These are phyloP conservation scores for Backusella tuberculispora DNA, from an alignment of 192 early-diverging fungal genomes.

Conservation along the genomic window DNA sequence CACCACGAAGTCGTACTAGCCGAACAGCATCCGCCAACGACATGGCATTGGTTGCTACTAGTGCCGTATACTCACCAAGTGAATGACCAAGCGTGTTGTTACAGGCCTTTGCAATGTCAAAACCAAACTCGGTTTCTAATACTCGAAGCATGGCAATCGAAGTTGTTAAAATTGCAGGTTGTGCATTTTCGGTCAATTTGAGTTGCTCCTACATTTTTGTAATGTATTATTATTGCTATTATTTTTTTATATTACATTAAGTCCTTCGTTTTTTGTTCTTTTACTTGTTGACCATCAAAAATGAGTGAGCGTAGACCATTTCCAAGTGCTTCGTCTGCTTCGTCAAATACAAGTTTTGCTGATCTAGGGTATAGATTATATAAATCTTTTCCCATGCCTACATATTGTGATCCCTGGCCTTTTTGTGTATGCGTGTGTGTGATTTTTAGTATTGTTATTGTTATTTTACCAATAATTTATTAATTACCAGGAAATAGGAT, in stretches of 20 bases:
- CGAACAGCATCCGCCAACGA: slow-evolving; percentile 81
- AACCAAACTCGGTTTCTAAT: slow-evolving; percentile 82
- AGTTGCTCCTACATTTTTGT: slow-evolving; percentile 40
- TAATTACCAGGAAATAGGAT: slow-evolving; percentile 39
- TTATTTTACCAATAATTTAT: background rate
- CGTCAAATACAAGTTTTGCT: slow-evolving; percentile 84
- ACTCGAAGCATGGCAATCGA: slow-evolving; percentile 87
- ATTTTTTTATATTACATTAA: no score
- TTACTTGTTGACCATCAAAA: slow-evolving; percentile 83
- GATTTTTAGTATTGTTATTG: background rate
- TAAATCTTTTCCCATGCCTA: slow-evolving; percentile 93
- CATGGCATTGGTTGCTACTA: slow-evolving; percentile 69
- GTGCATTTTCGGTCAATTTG: slow-evolving; percentile 70
- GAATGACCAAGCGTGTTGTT: slow-evolving; percentile 90
- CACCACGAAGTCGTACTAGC: slow-evolving; percentile 83
- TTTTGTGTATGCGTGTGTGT: background rate
- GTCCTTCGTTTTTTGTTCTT: no score
- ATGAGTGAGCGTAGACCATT: slow-evolving; percentile 74
- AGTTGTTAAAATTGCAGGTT: slow-evolving; percentile 67
- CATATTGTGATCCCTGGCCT: slow-evolving; percentile 83
- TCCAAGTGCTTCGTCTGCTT: slow-evolving; percentile 86
- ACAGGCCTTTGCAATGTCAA: slow-evolving; percentile 71
- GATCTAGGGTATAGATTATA: slow-evolving; percentile 67
- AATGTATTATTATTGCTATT: background rate
- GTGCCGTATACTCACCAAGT: slow-evolving; percentile 89